Percentiles rank a stretch among this genome's conserved stretches.
Conservation (phyloP, 2,329 filamentous ascomycete species). For the Fusarium sterilihyphosum region DNA sequence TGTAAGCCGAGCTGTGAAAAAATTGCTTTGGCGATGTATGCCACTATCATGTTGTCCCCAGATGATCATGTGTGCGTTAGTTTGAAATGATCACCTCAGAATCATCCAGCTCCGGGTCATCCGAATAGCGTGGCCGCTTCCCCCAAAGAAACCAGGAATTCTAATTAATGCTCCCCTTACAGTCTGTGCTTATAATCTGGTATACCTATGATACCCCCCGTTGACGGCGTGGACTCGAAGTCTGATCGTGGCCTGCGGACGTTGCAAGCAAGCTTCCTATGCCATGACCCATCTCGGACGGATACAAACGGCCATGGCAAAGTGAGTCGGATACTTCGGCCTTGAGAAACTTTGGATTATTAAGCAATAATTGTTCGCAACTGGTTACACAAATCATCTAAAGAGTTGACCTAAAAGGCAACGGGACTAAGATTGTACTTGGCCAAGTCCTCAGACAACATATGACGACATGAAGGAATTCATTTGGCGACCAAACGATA, state of each 20-base stretch:
- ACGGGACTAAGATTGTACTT: too few relatives aligned
- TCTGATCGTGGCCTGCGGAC: background rate
- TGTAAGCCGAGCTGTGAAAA: too few relatives aligned
- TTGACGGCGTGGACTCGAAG: background rate
- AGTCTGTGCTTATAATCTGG: too few relatives aligned
- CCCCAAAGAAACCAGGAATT: background rate
- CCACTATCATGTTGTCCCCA: background rate
- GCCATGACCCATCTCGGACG: fast-evolving
- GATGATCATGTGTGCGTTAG: background rate
- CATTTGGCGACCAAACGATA: background rate
- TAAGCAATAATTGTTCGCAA: background rate
- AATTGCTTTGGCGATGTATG: background rate
- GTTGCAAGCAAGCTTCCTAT: background rate
- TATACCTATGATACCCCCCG: fast-evolving
- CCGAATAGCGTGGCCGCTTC: background rate
- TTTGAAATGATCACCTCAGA: background rate
- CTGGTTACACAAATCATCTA: background rate
- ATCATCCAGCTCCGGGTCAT: background rate
- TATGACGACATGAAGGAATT: background rate
- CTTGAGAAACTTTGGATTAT: background rate
- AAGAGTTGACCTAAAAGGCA: background rate
- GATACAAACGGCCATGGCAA: background rate
- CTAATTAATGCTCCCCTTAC: background rate
- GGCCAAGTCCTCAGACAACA: background rate
- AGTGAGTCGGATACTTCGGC: background rate